Conservation (phyloP, 116 monocot species). For the Papilionanthe hybrid region DNA sequence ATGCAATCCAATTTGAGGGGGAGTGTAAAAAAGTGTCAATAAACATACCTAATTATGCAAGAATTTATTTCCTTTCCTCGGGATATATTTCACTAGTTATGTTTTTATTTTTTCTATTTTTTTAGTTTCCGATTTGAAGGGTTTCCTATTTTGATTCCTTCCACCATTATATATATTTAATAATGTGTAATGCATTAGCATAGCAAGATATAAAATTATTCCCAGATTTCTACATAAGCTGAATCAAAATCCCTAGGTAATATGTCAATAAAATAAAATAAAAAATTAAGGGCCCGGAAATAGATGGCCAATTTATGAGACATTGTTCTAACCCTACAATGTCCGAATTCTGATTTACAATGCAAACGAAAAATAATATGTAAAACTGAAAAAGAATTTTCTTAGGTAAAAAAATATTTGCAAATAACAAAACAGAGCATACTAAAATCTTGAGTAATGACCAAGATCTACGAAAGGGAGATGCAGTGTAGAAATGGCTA, state of each 20-base stretch:
- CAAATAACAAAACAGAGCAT: not conserved
- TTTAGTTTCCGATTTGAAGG: no score
- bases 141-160: no score
- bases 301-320: not conserved
- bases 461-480: not conserved
- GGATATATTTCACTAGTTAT: no score
- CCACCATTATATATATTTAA: no score
- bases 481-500: not conserved
- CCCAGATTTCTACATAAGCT: no score
- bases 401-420: not conserved
- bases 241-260: not conserved
- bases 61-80: no score
- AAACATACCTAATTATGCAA: no score
- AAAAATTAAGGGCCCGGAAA: not conserved
- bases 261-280: not conserved
- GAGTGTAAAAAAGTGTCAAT: no score
- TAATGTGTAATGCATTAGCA: no score
- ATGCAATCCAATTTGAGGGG: no score
- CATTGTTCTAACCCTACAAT: not conserved
- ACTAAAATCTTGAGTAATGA: not conserved
- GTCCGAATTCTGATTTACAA: not conserved
- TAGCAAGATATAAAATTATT: no score
- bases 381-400: not conserved
- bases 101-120: no score
- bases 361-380: not conserved